These are phyloP conservation scores for Waltergamsia citrina DNA, from an alignment of 2,329 filamentous ascomycete species.

Conservation along the genomic window DNA sequence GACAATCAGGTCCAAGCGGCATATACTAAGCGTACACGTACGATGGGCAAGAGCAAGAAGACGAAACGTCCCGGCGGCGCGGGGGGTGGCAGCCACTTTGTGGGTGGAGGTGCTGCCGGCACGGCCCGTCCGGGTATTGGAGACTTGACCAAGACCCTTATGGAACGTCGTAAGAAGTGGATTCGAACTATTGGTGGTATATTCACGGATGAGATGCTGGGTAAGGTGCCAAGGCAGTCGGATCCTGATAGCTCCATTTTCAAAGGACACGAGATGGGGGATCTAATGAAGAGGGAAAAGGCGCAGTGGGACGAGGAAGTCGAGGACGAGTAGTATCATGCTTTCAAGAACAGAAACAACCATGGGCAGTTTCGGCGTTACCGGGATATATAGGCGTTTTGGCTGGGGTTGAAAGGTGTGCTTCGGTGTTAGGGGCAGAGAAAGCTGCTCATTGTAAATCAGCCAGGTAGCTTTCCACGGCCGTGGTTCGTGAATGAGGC, in stretches of 20 bases:
- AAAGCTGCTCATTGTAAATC: too few relatives aligned
- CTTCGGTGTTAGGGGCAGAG: too few relatives aligned
- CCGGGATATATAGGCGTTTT: too few relatives aligned
- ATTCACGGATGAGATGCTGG: slow-evolving; percentile 73
- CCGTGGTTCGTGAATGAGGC: too few relatives aligned
- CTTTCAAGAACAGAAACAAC: too few relatives aligned
- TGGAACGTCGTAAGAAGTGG: slow-evolving; percentile 87
- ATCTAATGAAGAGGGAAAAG: slow-evolving; percentile 64
- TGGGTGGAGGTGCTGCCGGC: slow-evolving; percentile 48
- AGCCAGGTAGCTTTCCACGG: too few relatives aligned
- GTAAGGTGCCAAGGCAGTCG: slow-evolving; percentile 55
- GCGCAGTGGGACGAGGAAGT: slow-evolving; percentile 76
- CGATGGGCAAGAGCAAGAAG: slow-evolving; percentile 89
- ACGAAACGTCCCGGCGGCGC: slow-evolving; percentile 71
- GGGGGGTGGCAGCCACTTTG: slow-evolving; percentile 57
- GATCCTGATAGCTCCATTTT: slow-evolving; percentile 66
- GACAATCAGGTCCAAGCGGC: slow-evolving; percentile 91
- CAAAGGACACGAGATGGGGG: slow-evolving; percentile 60
- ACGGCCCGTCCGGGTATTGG: slow-evolving; percentile 74
- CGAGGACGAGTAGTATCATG: slow-evolving; percentile 48
- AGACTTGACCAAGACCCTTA: slow-evolving; percentile 80
- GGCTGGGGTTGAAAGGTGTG: too few relatives aligned
- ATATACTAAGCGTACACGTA: slow-evolving; percentile 91
- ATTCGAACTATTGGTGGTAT: slow-evolving; percentile 84
- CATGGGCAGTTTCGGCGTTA: too few relatives aligned